These are phyloP conservation scores for Saccharomycopsis guyanensis DNA, from an alignment of 805 yeast species.

Conservation along the genomic window DNA sequence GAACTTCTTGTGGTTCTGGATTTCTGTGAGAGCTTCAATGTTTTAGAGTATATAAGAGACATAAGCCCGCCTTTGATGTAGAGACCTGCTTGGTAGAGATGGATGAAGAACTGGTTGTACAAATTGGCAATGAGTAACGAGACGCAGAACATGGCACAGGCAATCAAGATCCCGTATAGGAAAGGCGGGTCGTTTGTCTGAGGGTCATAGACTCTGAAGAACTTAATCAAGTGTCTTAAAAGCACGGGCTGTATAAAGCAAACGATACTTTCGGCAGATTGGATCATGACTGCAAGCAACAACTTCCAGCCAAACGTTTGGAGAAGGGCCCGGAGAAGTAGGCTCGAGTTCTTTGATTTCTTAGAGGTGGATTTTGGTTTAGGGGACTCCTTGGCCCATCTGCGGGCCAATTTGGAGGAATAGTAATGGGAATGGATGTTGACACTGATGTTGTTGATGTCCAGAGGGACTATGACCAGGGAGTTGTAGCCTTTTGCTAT, in stretches of 20 bases:
- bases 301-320: constrained; percentile 33
- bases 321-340: constrained; percentile 31
- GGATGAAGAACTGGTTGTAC: constrained; percentile 61
- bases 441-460: constrained; percentile 35
- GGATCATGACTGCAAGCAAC: constrained; percentile 30
- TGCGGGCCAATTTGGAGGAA: constrained; percentile 25
- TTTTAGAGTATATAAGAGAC: constrained; percentile 61
- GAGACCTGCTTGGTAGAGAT: constrained; percentile 53
- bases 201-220: constrained; percentile 30
- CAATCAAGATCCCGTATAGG: constrained; percentile 54
- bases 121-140: constrained; percentile 54
- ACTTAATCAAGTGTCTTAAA: constrained; percentile 39
- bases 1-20: constrained; percentile 54
- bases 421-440: constrained; percentile 30
- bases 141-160: constrained; percentile 52
- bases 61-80: constrained; percentile 58
- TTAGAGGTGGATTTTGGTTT: constrained; percentile 14
- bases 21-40: constrained; percentile 56
- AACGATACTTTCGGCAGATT: constrained; percentile 33
- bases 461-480: constrained; percentile 33
- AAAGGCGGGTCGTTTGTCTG: constrained; percentile 33
- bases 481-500: constrained; percentile 33
- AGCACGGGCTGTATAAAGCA: constrained; percentile 49
- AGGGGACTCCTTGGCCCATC: constrained; percentile 5
- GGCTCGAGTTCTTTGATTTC: too few species aligned